phyloP scores from a whole-genome alignment of 768 basidiomycete species.

The Austroboletus eburneus region DNA sequence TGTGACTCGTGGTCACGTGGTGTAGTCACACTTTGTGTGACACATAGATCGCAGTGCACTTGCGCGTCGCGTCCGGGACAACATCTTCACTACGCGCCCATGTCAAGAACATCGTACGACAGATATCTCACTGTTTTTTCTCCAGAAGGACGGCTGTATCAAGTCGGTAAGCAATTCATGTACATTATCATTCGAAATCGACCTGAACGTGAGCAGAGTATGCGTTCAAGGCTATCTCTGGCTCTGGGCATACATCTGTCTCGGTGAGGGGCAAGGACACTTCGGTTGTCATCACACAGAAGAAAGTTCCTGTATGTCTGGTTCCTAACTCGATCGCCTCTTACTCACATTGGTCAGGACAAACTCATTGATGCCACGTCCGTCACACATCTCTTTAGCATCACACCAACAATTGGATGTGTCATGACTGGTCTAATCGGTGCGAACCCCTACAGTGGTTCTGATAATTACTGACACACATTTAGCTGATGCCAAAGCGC shows the following conservation, averaged over 20 bases:
- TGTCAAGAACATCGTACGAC: conserved; percentile 95
- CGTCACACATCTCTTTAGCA: conserved; percentile 92
- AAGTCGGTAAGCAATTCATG: conserved; percentile 74
- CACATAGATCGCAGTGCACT: conserved; percentile 39
- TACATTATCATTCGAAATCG: not conserved
- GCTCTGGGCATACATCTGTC: conserved; percentile 91
- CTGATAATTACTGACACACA: not conserved
- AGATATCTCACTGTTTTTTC: conserved; percentile 97
- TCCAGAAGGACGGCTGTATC: conserved; percentile 94
- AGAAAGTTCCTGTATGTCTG: conserved; percentile 88
- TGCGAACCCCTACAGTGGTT: conserved; percentile 33
- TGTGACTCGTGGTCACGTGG: conserved; percentile 1
- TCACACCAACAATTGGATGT: conserved; percentile 95
- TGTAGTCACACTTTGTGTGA: conserved; percentile 25
- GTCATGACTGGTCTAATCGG: conserved; percentile 98
- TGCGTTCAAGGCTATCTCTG: conserved; percentile 99
- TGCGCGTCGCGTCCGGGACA: conserved; percentile 55
- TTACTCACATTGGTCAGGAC: conserved; percentile 52
- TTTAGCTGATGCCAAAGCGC: conserved; percentile 86
- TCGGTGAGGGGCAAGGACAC: conserved; percentile 94
- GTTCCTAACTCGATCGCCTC: not conserved
- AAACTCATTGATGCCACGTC: conserved; percentile 94
- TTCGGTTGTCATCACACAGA: conserved; percentile 93
- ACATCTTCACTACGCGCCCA: conserved; percentile 45
- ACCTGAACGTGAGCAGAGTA: conserved; percentile 60